phyloP scores from a whole-genome alignment of 257 asterid genomes.

The Lithospermum erythrorhizon region DNA sequence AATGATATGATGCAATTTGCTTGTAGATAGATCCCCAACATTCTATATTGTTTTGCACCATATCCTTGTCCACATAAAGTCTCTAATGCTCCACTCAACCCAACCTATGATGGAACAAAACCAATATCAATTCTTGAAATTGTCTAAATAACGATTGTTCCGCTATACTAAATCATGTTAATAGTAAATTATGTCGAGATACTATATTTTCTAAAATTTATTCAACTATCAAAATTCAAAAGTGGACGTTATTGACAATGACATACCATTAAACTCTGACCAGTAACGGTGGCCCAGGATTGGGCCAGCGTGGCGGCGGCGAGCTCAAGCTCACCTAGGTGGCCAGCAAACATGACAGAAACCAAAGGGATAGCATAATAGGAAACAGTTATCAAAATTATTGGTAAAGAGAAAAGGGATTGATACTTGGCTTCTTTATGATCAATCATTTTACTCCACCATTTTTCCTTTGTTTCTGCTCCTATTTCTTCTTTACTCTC shows the following conservation, averaged over 20 bases:
- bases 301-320: slow-evolving; percentile 25
- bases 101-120: slow-evolving; percentile 32
- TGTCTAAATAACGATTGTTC: too few species aligned
- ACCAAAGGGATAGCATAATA: slow-evolving; percentile 17
- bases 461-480: neutral
- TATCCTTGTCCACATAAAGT: slow-evolving; percentile 84
- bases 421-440: slow-evolving; percentile 16
- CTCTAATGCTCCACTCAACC: slow-evolving; percentile 79
- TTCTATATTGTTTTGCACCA: slow-evolving; percentile 52
- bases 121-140: too few species aligned
- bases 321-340: slow-evolving; percentile 18
- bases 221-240: neutral
- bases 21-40: slow-evolving; percentile 61
- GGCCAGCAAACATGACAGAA: slow-evolving; percentile 30
- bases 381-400: slow-evolving; percentile 16
- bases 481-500: neutral
- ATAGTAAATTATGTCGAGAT: neutral
- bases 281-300: slow-evolving; percentile 29
- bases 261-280: slow-evolving; percentile 21
- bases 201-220: too few species aligned
- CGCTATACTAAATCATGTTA: neutral
- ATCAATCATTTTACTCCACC: slow-evolving; percentile 12
- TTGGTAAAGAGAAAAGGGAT: slow-evolving; percentile 14
- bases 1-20: slow-evolving; percentile 53
- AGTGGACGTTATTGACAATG: neutral